Base-by-base conservation (phyloP, 257 asterid genomes). In the Penstemon davidsonii region DNA sequence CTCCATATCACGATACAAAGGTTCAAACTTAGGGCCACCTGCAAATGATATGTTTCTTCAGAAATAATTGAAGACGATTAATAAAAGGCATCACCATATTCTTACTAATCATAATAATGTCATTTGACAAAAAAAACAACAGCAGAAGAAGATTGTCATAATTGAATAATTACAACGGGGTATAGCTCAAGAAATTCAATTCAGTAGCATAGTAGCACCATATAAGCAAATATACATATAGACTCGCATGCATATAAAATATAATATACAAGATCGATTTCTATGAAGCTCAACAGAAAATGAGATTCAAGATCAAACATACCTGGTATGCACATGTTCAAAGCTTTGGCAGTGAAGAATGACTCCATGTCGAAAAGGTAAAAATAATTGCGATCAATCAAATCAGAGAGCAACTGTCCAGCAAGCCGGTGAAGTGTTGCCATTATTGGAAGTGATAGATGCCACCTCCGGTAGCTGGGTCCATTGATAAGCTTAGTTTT, bases 1-100 rank as follows among this genome's bases (percentile, higher is more conserved):
- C 82, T 94, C 99, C 97, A 94, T 94, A 86, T 94, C 99, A 49
- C 99, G 92, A 78, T 91, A 94, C 73, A 94, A 76, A 54, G 99
- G 99, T 78, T 94, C 99, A 64, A 94, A 94, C 87, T 94, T 94
- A 7, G 99, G 99, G 46, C 99, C 99, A 70, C 99, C 99, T 93
- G 89, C 73, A 77, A 45, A 58, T 59, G 64, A 70, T 7, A 12
- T 25, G 41, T 58, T 62, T 7, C 42, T 75, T 42, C 73, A 13
- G 33, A 50, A n/a, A 64, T 33, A 55, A 53, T 61, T 50, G 47
- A 46, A 39, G 6, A 43, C 33, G 37, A 45, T 37, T 10, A 37
- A 60, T 33, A 33, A 55, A 64, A 38, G 51, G 59, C 43, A 51
- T 15, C 62, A 49, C 58, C 5, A 55, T 25, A 44, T 64, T 8